A percentile compares a stretch with the other conserved stretches of the same genome.
phyloP scores from a whole-genome alignment of 371 early-diverging fungal species.

The Mucor irregularis region DNA sequence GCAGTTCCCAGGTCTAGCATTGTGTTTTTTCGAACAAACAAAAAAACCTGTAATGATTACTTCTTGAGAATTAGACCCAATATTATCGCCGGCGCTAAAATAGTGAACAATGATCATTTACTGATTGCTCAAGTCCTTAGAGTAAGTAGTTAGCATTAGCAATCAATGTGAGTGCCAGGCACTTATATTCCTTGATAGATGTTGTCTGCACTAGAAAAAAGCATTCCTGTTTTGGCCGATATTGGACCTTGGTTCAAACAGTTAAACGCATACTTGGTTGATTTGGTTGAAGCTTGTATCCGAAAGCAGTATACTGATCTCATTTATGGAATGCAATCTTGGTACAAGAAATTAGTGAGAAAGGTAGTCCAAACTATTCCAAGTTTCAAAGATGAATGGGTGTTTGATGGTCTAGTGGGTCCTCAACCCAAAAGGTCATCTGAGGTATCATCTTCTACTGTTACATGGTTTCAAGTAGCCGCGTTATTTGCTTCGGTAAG shows the following conservation, averaged over 20 bases:
- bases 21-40: conserved; percentile 74
- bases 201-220: conserved; percentile 22
- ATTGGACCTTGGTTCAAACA: conserved; percentile 23
- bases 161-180: background rate
- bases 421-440: conserved; percentile 13
- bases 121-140: conserved; percentile 44
- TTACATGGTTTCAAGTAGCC: conserved; percentile 41
- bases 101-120: conserved; percentile 40
- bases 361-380: conserved; percentile 9
- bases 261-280: conserved; percentile 21
- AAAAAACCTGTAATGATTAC: conserved; percentile 76
- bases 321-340: conserved; percentile 40
- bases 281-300: conserved; percentile 38
- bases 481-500: conserved; percentile 38
- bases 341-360: conserved; percentile 35
- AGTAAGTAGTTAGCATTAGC: conserved; percentile 21
- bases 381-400: conserved; percentile 26
- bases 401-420: conserved; percentile 32
- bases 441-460: background rate
- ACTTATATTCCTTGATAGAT: background rate
- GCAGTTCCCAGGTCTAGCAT: conserved; percentile 66
- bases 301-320: conserved; percentile 30
- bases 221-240: conserved; percentile 12
- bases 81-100: conserved; percentile 47
- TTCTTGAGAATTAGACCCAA: conserved; percentile 62